Evolutionary conservation across 202 grass and related monocot species (phyloP).

Genomic region (Eragrostis tef): DNA sequence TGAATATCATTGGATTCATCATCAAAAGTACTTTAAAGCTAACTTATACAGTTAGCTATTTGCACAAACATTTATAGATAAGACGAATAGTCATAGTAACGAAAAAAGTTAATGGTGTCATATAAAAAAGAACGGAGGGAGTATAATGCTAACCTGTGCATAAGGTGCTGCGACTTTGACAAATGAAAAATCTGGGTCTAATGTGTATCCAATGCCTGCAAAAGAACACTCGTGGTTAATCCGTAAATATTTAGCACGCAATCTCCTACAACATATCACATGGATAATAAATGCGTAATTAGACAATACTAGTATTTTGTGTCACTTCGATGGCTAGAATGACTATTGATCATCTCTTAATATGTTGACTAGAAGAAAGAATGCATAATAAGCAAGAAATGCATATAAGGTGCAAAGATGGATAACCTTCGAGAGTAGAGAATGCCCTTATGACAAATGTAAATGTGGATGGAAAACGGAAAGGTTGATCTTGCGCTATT

Average conservation of each 20-base stretch:
- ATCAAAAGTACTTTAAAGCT: too few relatives aligned
- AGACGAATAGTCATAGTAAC: too few relatives aligned
- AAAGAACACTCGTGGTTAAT: constrained; percentile 35
- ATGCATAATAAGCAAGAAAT: constrained; percentile 22
- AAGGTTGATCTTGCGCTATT: constrained; percentile 88
- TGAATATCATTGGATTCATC: too few relatives aligned
- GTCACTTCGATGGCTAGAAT: background rate
- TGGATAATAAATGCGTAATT: constrained; percentile 27
- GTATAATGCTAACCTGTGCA: constrained; percentile 70
- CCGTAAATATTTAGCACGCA: constrained; percentile 5
- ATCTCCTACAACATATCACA: background rate
- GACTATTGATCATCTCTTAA: background rate
- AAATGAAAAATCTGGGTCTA: constrained; percentile 96
- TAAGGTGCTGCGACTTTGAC: constrained; percentile 87
- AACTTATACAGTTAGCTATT: too few relatives aligned
- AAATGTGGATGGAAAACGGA: constrained; percentile 94
- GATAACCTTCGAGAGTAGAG: constrained; percentile 90
- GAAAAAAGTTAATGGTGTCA: too few relatives aligned
- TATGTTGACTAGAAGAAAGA: background rate
- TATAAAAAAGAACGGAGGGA: too few relatives aligned
- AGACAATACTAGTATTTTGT: background rate
- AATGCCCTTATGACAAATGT: constrained; percentile 95
- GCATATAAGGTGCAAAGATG: constrained; percentile 9
- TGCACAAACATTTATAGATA: too few relatives aligned
- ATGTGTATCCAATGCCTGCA: constrained; percentile 81